phyloP scores from a whole-genome alignment of 2,329 filamentous ascomycete species.

The Pseudogymnoascus sp. region DNA sequence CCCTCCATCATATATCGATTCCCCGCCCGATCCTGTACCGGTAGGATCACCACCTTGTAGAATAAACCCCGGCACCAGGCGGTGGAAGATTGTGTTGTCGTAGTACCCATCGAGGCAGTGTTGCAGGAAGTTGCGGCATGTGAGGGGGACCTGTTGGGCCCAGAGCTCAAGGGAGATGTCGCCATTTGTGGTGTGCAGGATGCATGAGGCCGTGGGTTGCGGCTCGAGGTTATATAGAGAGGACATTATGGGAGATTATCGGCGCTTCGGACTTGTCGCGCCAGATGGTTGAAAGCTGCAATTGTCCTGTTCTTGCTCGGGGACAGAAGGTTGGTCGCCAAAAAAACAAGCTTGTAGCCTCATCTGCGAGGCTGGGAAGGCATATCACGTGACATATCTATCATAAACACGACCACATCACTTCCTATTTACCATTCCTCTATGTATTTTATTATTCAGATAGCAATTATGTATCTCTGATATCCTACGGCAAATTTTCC shows the following conservation, averaged over 20 bases:
- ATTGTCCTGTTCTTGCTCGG: neutral
- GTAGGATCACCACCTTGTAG: constrained; percentile 93
- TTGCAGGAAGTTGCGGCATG: constrained; percentile 92
- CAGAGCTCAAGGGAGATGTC: constrained; percentile 90
- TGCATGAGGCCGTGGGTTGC: constrained; percentile 83
- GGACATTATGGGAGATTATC: constrained; percentile 55
- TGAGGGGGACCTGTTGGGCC: constrained; percentile 85
- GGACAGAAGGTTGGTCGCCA: neutral
- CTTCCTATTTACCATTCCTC: neutral
- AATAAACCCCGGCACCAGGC: constrained; percentile 84
- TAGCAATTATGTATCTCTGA: neutral
- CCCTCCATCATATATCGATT: constrained; percentile 84
- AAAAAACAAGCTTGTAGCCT: constrained; percentile 4
- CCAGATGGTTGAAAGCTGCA: neutral
- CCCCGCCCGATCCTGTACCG: constrained; percentile 82
- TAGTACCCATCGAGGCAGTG: constrained; percentile 94
- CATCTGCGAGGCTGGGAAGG: neutral
- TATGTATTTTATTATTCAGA: neutral
- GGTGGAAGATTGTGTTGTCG: constrained; percentile 87
- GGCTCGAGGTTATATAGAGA: constrained; percentile 91
- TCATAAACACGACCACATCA: neutral
- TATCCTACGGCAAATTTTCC: too few species aligned
- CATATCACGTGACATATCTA: neutral
- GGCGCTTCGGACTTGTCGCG: neutral
- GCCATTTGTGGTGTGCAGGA: constrained; percentile 82